Base-by-base conservation (phyloP, 805 yeast species). In the Limtongia smithiae region DNA sequence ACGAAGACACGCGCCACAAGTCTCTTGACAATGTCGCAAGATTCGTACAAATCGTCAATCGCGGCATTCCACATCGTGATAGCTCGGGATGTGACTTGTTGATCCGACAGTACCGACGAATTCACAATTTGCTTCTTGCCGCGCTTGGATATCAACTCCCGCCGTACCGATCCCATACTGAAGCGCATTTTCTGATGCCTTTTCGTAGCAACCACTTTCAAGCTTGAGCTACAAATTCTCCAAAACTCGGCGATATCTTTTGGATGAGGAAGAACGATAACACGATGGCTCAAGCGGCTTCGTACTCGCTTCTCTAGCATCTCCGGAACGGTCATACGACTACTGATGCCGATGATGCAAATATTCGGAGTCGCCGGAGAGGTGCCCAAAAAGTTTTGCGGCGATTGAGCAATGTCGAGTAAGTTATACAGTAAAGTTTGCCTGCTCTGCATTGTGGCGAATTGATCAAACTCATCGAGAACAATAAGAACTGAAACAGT, bases 271-370 rank as follows among this genome's bases (percentile, higher is more conserved):
- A 88, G 71, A 15, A 51, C 51, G 21, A 89, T 74, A 2, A 84
- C 67, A 42, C 95, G 70, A 62, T 91, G 96, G 15, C 93, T 82
- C 65, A 90, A 93, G 56, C 99, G 71, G 48, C 94, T 83, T 58
- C 88, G 77, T 0, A 93, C 97, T 60, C 99, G 75, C 62, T 91
- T 93, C 62, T 93, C 99, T 39, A 93, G 70, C 59, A 80, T 73
- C 59, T 91, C 97, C 42, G 90, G 73, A 0, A 88, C 76, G 4
- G 85, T 86, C 41, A 87, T 71, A 45, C 83, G 81, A 1, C 90
- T 76, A 0, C 94, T 82, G 11, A 83, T 67, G 1, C 97, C 97
- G 40, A 93, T 66, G 4, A 91, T 85, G 44, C 93, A 78, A 4
- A 90, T 80, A 1, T 46, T 48, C 18, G 96, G 95, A 1, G 78